Evolutionary conservation across 257 asterid species (phyloP).

Genomic region (Coffea canephora): DNA sequence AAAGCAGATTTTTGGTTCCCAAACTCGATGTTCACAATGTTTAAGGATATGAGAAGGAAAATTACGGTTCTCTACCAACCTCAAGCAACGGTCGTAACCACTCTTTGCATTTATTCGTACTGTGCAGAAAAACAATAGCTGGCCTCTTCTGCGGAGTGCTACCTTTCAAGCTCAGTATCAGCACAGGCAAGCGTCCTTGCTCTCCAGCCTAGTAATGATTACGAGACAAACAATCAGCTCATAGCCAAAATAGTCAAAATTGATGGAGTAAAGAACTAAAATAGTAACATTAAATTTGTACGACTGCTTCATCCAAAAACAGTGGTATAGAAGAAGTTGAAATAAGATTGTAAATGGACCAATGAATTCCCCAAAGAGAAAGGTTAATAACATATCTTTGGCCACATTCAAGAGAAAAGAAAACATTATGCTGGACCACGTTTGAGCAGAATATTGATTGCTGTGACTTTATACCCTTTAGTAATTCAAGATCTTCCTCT

Average conservation of each 20-base stretch:
- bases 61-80: conserved; percentile 32
- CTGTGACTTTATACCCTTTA: background rate
- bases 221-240: conserved; percentile 1
- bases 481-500: background rate
- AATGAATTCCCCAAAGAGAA: background rate
- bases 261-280: background rate
- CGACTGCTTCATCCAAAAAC: background rate
- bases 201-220: conserved; percentile 62
- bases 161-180: conserved; percentile 64
- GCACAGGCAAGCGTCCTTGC: conserved; percentile 87
- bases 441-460: background rate
- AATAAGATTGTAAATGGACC: background rate
- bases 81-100: conserved; percentile 91
- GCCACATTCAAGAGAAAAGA: background rate
- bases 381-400: background rate
- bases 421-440: background rate
- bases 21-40: conserved; percentile 2
- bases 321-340: background rate
- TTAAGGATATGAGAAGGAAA: conserved; percentile 19
- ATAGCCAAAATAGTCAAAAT: background rate
- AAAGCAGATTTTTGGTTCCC: conserved; percentile 14
- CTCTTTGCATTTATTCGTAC: conserved; percentile 90
- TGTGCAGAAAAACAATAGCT: conserved; percentile 76
- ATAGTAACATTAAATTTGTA: background rate
- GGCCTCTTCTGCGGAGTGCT: conserved; percentile 47